Conservation (phyloP, 1,284 basidiomycete genomes). For the Cutaneotrichosporon sp. region DNA sequence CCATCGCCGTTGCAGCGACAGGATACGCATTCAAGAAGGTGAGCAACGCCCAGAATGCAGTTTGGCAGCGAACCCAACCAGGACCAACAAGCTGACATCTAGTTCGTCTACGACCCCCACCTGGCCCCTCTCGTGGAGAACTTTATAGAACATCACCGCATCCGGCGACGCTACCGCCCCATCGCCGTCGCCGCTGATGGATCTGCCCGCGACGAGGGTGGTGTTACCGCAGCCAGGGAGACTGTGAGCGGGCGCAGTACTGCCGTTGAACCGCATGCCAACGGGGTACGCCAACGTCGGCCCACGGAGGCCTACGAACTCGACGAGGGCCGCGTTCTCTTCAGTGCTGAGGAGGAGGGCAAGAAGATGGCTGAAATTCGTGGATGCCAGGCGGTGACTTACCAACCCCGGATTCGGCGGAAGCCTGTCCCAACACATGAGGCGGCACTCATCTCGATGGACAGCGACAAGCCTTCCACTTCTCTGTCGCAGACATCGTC, state of each 20-base stretch:
- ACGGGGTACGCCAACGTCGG: conserved; percentile 8
- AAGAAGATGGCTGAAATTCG: neutral
- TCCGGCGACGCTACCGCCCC: conserved; percentile 1
- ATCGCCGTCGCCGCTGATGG: neutral
- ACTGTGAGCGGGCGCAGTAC: conserved; percentile 5
- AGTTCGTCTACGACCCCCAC: conserved; percentile 46
- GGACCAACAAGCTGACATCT: too few relatives aligned
- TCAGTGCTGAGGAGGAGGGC: neutral
- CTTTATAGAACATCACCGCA: conserved; percentile 23
- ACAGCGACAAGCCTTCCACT: neutral
- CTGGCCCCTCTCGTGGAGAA: conserved; percentile 39
- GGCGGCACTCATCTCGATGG: neutral
- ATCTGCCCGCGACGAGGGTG: too few relatives aligned
- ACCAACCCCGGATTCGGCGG: neutral
- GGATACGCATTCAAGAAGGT: conserved; percentile 46
- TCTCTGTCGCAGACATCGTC: neutral
- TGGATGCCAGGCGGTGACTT: neutral
- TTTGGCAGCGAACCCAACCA: too few relatives aligned
- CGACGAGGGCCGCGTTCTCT: conserved; percentile 9
- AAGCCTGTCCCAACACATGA: neutral
- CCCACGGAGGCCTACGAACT: conserved; percentile 15
- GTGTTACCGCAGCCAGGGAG: neutral
- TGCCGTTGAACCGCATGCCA: neutral
- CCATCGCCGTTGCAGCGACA: conserved; percentile 37
- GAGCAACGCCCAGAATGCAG: neutral